Percentiles rank a stretch among this genome's conserved stretches.
Evolutionary conservation across 495 filamentous ascomycete species (phyloP).

Genomic region (Penicillium ucsense): DNA sequence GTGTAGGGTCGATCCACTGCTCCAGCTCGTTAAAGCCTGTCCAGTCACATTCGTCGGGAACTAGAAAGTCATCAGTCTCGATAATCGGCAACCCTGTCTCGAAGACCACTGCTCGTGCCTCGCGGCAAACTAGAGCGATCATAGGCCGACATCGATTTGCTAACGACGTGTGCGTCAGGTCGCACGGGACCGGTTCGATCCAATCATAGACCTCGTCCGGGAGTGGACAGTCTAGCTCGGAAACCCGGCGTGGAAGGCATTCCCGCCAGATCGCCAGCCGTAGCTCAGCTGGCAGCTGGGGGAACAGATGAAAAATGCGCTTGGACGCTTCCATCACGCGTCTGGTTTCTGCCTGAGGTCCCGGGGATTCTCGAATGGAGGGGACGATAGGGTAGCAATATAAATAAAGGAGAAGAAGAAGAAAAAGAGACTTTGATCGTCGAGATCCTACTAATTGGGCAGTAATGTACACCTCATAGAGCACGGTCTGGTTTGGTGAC

Average conservation of each 20-base stretch:
- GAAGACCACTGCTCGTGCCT: background rate
- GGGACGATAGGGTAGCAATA: too few relatives aligned
- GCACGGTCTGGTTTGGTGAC: too few relatives aligned
- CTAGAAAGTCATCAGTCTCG: background rate
- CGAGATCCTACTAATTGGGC: too few relatives aligned
- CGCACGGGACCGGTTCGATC: background rate
- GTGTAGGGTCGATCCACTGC: background rate
- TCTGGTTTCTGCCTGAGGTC: too few relatives aligned
- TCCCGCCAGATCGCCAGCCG: background rate
- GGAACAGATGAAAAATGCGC: background rate
- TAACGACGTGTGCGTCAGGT: background rate
- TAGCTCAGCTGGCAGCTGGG: background rate
- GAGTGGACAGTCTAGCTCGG: background rate
- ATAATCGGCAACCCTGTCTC: background rate
- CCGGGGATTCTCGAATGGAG: too few relatives aligned
- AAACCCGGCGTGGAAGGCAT: conserved; percentile 1
- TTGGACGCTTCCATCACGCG: too few relatives aligned
- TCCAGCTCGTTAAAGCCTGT: background rate
- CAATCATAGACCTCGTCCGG: background rate
- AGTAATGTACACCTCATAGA: too few relatives aligned
- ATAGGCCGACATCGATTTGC: background rate
- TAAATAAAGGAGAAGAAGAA: too few relatives aligned
- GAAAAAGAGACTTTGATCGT: too few relatives aligned
- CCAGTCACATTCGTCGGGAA: background rate
- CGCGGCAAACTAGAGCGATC: background rate